These are phyloP conservation scores for Furcasterigmium sp. DNA, from an alignment of 2,329 filamentous ascomycete species.

Conservation along the genomic window DNA sequence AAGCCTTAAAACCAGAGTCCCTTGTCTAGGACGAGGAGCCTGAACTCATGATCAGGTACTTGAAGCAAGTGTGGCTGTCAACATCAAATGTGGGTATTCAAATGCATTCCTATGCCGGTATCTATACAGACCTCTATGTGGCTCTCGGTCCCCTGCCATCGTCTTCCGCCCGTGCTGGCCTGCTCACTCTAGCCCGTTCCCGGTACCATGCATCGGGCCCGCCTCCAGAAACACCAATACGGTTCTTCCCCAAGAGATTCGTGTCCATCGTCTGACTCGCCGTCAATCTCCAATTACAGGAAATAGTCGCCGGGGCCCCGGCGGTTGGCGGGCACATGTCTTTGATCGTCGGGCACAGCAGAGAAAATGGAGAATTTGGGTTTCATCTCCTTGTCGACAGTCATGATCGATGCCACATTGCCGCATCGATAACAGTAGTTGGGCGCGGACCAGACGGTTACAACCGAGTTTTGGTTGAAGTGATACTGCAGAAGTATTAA, in stretches of 20 bases:
- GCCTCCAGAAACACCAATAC: no score
- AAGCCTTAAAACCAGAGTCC: no score
- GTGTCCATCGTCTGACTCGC: neutral
- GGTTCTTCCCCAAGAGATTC: neutral
- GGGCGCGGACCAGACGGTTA: slow-evolving; percentile 96
- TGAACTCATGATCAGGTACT: no score
- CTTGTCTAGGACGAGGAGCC: no score
- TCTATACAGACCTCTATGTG: no score
- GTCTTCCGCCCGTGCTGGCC: no score
- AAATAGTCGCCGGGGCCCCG: slow-evolving; percentile 68
- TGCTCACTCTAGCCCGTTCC: no score
- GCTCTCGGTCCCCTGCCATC: no score
- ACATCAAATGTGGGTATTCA: no score
- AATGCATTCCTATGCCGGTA: no score
- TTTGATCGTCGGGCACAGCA: slow-evolving; percentile 79
- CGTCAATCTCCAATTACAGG: slow-evolving; percentile 34
- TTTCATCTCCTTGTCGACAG: slow-evolving; percentile 76
- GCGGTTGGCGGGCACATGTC: slow-evolving; percentile 70
- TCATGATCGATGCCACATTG: slow-evolving; percentile 96
- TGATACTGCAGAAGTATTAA: slow-evolving; percentile 58
- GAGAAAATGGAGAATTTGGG: slow-evolving; percentile 92
- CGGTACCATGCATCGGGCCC: no score
- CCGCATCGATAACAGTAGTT: slow-evolving; percentile 96
- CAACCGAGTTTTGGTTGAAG: slow-evolving; percentile 90
- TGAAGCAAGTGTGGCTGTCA: no score